Evolutionary conservation across 2,329 filamentous ascomycete genomes (phyloP).

Genomic region (Exserohilum turcica): DNA sequence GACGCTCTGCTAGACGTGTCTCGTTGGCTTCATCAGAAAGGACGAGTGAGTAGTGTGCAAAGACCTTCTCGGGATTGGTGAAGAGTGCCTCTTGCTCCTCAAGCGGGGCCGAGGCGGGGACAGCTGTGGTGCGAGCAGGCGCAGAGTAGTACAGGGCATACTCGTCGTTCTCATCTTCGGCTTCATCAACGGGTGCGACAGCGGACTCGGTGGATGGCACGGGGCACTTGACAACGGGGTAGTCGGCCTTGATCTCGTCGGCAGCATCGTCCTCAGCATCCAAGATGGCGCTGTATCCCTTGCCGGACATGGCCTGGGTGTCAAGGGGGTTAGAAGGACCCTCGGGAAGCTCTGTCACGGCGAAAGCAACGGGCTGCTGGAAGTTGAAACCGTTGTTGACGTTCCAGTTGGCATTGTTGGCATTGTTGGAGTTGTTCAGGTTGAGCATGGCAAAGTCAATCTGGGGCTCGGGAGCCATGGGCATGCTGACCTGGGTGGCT

Average conservation of each 20-base stretch:
- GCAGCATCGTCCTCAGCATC: slow-evolving; percentile 44
- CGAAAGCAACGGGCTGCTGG: slow-evolving; percentile 71
- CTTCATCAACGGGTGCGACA: slow-evolving; percentile 24
- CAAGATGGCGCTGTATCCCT: slow-evolving; percentile 55
- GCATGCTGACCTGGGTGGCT: slow-evolving; percentile 70
- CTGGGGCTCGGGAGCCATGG: slow-evolving; percentile 79
- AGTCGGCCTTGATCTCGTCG: slow-evolving; percentile 57
- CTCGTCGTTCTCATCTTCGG: slow-evolving; percentile 62
- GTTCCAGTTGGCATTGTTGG: slow-evolving; percentile 47
- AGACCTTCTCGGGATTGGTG: slow-evolving; percentile 67
- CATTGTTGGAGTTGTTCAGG: slow-evolving; percentile 51
- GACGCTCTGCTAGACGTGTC: slow-evolving; percentile 37
- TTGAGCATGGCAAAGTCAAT: slow-evolving; percentile 76
- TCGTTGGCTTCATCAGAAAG: slow-evolving; percentile 58
- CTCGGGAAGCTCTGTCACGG: slow-evolving; percentile 72
- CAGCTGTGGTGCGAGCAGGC: slow-evolving; percentile 47
- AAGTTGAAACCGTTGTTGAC: slow-evolving; percentile 59
- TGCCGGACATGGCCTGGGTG: slow-evolving; percentile 70
- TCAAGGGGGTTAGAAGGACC: slow-evolving; percentile 65
- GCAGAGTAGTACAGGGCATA: slow-evolving; percentile 65
- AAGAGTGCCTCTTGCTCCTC: slow-evolving; percentile 44
- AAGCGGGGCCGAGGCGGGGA: slow-evolving; percentile 34
- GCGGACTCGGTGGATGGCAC: slow-evolving; percentile 28
- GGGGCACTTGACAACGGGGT: slow-evolving; percentile 54
- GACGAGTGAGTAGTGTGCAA: slow-evolving; percentile 67